phyloP scores from a whole-genome alignment of 306 rosid genomes.

The Acacia crassicarpa region DNA sequence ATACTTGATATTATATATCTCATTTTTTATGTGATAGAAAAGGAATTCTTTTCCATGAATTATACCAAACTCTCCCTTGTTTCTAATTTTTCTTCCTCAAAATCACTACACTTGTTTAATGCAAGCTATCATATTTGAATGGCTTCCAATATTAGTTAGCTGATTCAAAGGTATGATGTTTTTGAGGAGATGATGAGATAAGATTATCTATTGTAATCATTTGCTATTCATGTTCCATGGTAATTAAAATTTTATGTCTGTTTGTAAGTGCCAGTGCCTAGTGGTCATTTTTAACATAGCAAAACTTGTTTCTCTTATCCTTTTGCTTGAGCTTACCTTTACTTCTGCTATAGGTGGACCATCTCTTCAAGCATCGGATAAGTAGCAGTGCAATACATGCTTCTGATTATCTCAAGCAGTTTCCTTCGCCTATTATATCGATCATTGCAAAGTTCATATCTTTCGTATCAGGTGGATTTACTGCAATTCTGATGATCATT shows the following conservation, averaged over 20 bases:
- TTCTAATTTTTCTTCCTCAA: constrained; percentile 1
- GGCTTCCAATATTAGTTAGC: not conserved
- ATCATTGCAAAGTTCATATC: constrained; percentile 91
- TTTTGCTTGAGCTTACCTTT: constrained; percentile 20
- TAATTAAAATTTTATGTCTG: not conserved
- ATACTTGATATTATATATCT: not conserved
- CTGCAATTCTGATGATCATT: constrained; percentile 86
- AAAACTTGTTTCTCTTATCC: constrained; percentile 4
- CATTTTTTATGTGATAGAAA: not conserved
- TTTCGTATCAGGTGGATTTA: constrained; percentile 96
- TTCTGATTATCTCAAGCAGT: constrained; percentile 84
- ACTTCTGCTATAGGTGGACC: constrained; percentile 61
- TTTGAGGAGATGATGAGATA: constrained; percentile 7
- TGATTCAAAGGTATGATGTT: constrained; percentile 6
- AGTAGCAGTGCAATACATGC: constrained; percentile 83
- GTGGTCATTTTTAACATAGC: not conserved
- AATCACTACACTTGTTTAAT: not conserved
- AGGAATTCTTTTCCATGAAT: not conserved
- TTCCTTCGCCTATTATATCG: constrained; percentile 90
- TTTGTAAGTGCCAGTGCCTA: not conserved
- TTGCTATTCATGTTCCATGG: not conserved
- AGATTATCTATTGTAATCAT: constrained; percentile 2
- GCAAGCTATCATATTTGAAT: not conserved
- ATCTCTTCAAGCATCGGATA: constrained; percentile 77
- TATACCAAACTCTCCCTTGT: not conserved